These are phyloP conservation scores for Taphrina betulina DNA, from an alignment of 1,139 yeast genomes.

Conservation along the genomic window DNA sequence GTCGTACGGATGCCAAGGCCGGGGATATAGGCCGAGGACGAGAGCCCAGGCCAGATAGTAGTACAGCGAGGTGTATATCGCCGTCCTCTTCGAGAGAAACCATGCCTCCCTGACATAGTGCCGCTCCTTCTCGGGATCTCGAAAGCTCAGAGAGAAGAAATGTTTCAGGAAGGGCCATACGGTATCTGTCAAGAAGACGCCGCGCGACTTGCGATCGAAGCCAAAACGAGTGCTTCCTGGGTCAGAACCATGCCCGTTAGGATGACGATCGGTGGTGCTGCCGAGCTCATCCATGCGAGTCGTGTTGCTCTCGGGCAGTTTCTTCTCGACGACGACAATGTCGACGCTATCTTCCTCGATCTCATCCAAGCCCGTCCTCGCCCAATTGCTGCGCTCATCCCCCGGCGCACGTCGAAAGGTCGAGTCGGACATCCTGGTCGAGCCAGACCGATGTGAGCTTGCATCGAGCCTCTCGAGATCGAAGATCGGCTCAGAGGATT, in stretches of 20 bases:
- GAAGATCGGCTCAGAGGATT: constrained; percentile 24
- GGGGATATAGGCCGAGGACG: constrained; percentile 23
- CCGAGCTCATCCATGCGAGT: neutral
- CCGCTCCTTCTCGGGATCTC: constrained; percentile 31
- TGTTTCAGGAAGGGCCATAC: neutral
- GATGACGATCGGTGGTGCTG: neutral
- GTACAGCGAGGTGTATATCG: constrained; percentile 18
- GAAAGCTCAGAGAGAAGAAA: constrained; percentile 19
- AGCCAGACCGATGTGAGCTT: constrained; percentile 6
- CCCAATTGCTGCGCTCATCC: neutral
- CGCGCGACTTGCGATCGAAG: neutral
- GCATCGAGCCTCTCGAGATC: constrained; percentile 28
- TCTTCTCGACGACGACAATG: constrained; percentile 25
- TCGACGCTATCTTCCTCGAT: constrained; percentile 3
- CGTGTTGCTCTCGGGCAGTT: neutral
- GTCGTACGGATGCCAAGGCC: constrained; percentile 17
- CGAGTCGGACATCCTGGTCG: constrained; percentile 14
- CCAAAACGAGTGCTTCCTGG: constrained; percentile 12
- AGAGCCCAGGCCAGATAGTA: constrained; percentile 24
- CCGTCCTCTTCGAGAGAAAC: constrained; percentile 21
- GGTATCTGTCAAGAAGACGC: neutral
- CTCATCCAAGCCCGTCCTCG: constrained; percentile 12
- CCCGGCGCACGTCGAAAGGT: constrained; percentile 7
- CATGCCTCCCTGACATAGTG: constrained; percentile 25
- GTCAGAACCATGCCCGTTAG: too few relatives aligned